Base-by-base conservation (phyloP, 495 filamentous ascomycete species). In the Penicillium arizonense region DNA sequence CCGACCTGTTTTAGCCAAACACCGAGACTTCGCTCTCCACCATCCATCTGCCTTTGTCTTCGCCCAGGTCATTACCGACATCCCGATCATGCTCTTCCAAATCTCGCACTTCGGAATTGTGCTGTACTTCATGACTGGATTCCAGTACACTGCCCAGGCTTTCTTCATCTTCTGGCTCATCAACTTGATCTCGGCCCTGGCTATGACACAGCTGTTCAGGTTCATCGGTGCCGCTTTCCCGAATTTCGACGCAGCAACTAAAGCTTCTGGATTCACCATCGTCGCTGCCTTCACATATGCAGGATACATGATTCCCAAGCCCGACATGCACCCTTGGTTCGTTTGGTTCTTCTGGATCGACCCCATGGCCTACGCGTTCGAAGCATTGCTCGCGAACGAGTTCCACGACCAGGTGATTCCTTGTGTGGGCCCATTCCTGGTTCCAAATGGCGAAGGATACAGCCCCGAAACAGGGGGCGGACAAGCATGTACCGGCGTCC, bases 321-420 rank as follows among this genome's bases (percentile, higher is more conserved):
- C 69, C 0, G 68, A 81, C 32, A 87, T 92, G 81, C 77, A 83
- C 50, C 76, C 81, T 0, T 94, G 89, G 89, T 85, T 90, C 55
- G 74, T 74, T 10, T 91, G 87, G 88, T 63, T 91, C 3, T 77
- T 75, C 36, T 85, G 77, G 62, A 74, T 91, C 52, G 83, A 90
- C 56, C 89, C 89, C 0, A 59, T 90, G 13, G 68, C 79, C 0
- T 94, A 89, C 56, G 78, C 78, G 0, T 90, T 89, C 51, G 86
- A 89, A 52, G 81, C 76, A 5, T 73, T 86, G 12, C 55, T 87
- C 9, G 68, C 79, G 1, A 87, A 82, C 55, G 87, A 92, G 58
- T 85, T 90, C 52, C 67, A 81, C 59, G 70, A 59, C 41, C 67
- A 72, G 11, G 50, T 68, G 13, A 69, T 82, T 40, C 63, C 74